Percentiles rank a stretch among this genome's conserved stretches.
Evolutionary conservation across 106 monocot species (phyloP).

Genomic region (Narthecium ossifragum): DNA sequence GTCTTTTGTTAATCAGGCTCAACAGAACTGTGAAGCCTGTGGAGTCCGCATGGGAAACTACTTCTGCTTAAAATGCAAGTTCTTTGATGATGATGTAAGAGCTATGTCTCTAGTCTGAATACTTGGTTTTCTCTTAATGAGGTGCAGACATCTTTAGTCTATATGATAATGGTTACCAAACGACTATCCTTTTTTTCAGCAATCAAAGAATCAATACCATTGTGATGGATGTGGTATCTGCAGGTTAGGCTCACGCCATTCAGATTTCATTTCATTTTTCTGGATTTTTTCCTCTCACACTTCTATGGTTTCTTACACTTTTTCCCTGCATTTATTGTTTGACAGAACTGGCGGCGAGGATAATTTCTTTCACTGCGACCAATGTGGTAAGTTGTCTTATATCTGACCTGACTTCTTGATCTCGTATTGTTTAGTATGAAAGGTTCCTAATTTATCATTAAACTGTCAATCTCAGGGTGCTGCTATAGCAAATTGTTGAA

Average conservation of each 20-base stretch:
- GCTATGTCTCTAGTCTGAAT: background rate
- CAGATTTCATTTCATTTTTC: background rate
- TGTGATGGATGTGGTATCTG: constrained; percentile 86
- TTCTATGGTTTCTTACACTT: background rate
- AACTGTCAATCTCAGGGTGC: constrained; percentile 40
- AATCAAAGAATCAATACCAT: constrained; percentile 72
- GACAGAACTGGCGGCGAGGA: constrained; percentile 73
- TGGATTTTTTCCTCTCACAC: background rate
- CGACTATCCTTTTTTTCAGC: too few relatives aligned
- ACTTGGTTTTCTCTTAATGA: too few relatives aligned
- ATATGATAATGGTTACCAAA: too few relatives aligned
- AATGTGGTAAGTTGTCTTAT: constrained; percentile 53
- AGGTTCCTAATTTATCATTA: too few relatives aligned
- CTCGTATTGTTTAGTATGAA: too few relatives aligned
- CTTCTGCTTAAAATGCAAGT: constrained; percentile 77
- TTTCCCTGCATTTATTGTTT: background rate
- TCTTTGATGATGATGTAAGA: constrained; percentile 88
- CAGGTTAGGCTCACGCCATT: constrained; percentile 26
- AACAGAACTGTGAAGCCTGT: constrained; percentile 60
- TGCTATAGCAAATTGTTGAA: constrained; percentile 40
- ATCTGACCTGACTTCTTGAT: too few relatives aligned
- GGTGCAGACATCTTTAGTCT: too few relatives aligned
- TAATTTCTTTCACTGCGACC: constrained; percentile 74
- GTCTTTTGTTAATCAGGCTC: constrained; percentile 31
- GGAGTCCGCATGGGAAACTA: constrained; percentile 73